These are phyloP conservation scores for Rhizopus delemar DNA, from an alignment of 371 early-diverging fungal species.

Conservation along the genomic window DNA sequence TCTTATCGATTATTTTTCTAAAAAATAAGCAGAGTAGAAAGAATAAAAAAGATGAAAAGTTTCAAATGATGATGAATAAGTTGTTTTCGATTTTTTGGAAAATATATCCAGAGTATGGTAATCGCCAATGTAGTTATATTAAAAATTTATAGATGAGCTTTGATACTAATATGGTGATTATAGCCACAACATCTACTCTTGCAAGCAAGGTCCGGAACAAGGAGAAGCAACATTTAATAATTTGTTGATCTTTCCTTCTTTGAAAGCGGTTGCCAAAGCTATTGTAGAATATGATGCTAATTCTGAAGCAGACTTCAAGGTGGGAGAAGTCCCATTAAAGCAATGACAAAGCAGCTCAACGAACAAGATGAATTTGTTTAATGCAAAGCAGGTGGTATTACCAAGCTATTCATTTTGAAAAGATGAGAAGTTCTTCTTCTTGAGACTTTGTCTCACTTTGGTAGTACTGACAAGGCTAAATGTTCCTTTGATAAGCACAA, in stretches of 20 bases:
- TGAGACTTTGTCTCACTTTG: constrained; percentile 1
- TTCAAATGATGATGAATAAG: constrained; percentile 1
- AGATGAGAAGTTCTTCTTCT: not conserved
- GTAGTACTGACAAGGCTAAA: not conserved
- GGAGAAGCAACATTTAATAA: not conserved
- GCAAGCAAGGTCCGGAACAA: constrained; percentile 1
- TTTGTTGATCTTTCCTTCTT: constrained; percentile 1
- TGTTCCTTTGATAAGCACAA: constrained; percentile 2
- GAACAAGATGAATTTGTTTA: not conserved
- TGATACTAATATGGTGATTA: not conserved
- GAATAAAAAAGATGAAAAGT: constrained; percentile 4
- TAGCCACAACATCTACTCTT: not conserved
- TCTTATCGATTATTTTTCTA: not conserved
- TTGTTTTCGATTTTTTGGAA: constrained; percentile 4
- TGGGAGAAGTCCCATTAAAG: constrained; percentile 1
- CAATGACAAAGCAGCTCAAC: not conserved
- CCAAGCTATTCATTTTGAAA: not conserved
- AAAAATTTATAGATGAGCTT: not conserved
- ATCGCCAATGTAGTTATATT: not conserved
- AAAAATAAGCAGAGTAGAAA: not conserved
- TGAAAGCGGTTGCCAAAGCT: not conserved
- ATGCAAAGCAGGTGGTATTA: not conserved
- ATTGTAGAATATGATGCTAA: not conserved
- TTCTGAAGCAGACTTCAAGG: constrained; percentile 1
- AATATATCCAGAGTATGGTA: not conserved